Evolutionary conservation across 139 green algal species (phyloP), one percentile per base, ranked within the genome.

Genomic region (Haematococcus sp.): DNA sequence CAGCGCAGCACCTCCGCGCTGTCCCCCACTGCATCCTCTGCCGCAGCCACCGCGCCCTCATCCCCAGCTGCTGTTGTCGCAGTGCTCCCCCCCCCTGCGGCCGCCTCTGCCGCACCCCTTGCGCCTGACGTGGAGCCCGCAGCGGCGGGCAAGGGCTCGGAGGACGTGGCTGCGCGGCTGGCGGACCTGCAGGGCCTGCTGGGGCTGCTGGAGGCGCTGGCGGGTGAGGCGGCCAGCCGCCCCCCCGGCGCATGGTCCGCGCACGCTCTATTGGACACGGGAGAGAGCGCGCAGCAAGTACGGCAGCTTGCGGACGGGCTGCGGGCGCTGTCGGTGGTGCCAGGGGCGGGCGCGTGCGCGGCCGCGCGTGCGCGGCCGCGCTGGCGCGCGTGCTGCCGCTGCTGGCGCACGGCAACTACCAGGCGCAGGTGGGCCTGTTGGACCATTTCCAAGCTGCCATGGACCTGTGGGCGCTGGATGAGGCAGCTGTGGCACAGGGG

Each of bases 361-460:
- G 74, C 35, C 17, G 75, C 77, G 40, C 73, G 91, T 31, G 88
- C 84, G 0, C 69, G 31, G 74, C 35, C 17, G 75, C 77, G 40
- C 73, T 93, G 35, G 88, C 84, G 0, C 72, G 81, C 13, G 64
- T 91, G 13, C 67, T 93, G 58, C 87, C 88, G 3, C 73, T 83
- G 27, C 68, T 93, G 31, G 85, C 88, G 2, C 77, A 75, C 27
- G 60, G 73, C 58, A 82, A 87, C 66, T 44, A 55, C n/a, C 58
- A 64, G 7, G 86, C 86, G 3, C 85, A 87, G 77, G 77, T 77
- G n/a, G 76, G 74, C 0, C 71, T 35, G 20, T 67, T 88, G 40
- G 71, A 84, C 19, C 81, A 89, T 63, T 90, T 89, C 65, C 40
- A 56, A 15, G 60, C 75, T 2, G 78, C 65, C 59, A 33, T 88